Evolutionary conservation across 2,329 filamentous ascomycete species (phyloP), one percentile per base, ranked within the genome.

Genomic region (Penicillium sp.): DNA sequence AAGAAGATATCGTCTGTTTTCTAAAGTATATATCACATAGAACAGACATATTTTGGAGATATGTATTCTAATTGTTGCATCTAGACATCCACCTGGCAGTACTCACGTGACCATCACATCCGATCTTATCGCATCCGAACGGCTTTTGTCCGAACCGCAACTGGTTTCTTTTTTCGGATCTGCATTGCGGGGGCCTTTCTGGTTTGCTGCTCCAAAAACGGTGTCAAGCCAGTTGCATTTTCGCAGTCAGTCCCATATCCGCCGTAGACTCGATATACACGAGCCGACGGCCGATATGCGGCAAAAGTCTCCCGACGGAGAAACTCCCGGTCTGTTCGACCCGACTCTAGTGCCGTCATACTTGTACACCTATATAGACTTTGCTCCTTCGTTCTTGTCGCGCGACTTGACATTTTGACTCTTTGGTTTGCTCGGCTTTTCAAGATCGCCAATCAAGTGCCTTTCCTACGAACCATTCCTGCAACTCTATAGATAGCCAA

Each of bases 121-220:
- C 60, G 60, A 62, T 62, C 60, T 56, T 59, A 62, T 62, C 60
- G 60, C 60, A 56, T 62, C 60, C 60, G 60, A 62, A 62, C 42
- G 19, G 37, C 9, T 17, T 45, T 15, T 33, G 19, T 44, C 35
- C 56, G 49, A 42, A 44, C 10, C 60, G 55, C 40, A 42, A 51
- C 37, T 37, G 15, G 15, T 51, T 28, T 38, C 45, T 15, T 15
- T 47, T 62, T 58, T 63, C 54, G 61, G 47, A 65, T 63, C 47
- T 40, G 56, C 35, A 38, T 54, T 44, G 56, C 42, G 58, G 61
- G 47, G 56, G 6, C 4, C 45, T 2, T 45, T 28, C 22, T 53
- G 30, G 37, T 35, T 58, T 26, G 26, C 26, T 24, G 24, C n/a
- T 42, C 50, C 35, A 30, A 30, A 44, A 19, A 8, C 15, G 7